These are phyloP conservation scores for Rhizopogon sp. DNA, from an alignment of 768 basidiomycete species.

Conservation along the genomic window DNA sequence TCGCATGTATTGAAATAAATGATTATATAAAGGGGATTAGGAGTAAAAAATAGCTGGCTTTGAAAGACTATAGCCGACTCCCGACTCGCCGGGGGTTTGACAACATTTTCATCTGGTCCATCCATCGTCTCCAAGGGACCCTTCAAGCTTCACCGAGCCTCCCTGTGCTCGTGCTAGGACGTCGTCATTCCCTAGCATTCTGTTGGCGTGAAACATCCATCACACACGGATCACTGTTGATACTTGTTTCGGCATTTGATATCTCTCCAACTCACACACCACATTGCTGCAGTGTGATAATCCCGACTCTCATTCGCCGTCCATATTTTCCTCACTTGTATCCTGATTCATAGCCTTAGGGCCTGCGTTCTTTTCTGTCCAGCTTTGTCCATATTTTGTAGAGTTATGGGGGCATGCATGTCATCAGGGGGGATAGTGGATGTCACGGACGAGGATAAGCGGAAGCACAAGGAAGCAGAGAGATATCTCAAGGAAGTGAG, in stretches of 20 bases:
- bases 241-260: not conserved
- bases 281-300: not conserved
- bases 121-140: not conserved
- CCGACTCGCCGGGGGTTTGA: not conserved
- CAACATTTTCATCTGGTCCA: not conserved
- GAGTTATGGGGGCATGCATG: slow-evolving; percentile 72
- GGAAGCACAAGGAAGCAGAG: slow-evolving; percentile 64
- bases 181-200: not conserved
- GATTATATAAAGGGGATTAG: not conserved
- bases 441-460: slow-evolving; percentile 64
- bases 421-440: slow-evolving; percentile 54
- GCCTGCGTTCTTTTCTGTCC: slow-evolving; percentile 1
- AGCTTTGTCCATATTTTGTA: slow-evolving; percentile 2
- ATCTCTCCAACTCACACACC: slow-evolving; percentile 7
- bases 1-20: too few species aligned
- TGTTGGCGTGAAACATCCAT: not conserved
- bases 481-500: slow-evolving; percentile 73
- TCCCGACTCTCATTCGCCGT: slow-evolving; percentile 2
- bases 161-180: too few species aligned
- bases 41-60: not conserved
- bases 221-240: not conserved
- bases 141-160: not conserved
- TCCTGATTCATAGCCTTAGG: slow-evolving; percentile 11
- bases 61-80: not conserved
- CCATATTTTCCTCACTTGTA: not conserved